Percentiles rank a stretch among this genome's conserved stretches.
phyloP scores from a whole-genome alignment of 257 asterid species.

The Solanum okadae region DNA sequence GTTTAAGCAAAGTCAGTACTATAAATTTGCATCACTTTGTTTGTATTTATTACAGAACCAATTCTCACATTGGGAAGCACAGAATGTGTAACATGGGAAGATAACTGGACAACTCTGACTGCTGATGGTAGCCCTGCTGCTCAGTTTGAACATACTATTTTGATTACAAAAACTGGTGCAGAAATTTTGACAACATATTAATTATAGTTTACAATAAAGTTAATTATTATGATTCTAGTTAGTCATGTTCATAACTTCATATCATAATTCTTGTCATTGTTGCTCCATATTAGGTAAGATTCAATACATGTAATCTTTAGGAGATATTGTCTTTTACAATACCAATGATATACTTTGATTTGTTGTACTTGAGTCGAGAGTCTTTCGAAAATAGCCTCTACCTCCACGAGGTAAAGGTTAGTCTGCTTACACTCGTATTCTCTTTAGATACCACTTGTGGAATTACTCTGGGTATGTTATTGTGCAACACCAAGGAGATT shows the following conservation, averaged over 20 bases:
- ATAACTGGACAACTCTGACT: constrained; percentile 94
- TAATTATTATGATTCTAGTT: background rate
- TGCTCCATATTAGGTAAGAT: background rate
- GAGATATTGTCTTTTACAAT: background rate
- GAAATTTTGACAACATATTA: constrained; percentile 69
- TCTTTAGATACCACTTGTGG: background rate
- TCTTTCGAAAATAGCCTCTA: background rate
- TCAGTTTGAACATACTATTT: constrained; percentile 91
- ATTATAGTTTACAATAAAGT: background rate
- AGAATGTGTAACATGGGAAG: constrained; percentile 88
- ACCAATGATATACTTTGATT: background rate
- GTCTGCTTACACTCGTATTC: background rate
- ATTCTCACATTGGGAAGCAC: constrained; percentile 80
- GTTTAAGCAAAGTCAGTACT: background rate
- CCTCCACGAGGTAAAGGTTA: background rate
- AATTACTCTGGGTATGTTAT: accelerated
- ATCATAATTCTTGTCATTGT: background rate
- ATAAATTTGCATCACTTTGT: background rate
- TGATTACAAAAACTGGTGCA: constrained; percentile 82
- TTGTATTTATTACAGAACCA: constrained; percentile 55
- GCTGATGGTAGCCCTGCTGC: constrained; percentile 98
- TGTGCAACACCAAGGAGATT: background rate
- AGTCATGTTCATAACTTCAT: background rate
- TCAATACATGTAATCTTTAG: background rate
- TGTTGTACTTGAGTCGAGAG: background rate